phyloP scores from a whole-genome alignment of 176 grass and related monocot genomes.

The Aegilops sharonensis region DNA sequence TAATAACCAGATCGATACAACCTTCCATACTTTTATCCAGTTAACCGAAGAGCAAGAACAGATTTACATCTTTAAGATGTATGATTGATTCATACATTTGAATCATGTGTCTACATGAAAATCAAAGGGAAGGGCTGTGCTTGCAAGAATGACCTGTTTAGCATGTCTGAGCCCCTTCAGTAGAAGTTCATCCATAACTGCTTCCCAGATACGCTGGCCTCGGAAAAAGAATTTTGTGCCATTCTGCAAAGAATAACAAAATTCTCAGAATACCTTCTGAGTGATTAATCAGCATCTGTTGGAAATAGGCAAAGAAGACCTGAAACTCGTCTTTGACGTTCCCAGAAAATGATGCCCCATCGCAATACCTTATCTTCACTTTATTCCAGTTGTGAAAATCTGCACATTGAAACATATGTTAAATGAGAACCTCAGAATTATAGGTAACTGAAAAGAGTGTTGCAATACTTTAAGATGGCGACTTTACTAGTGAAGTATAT shows the following conservation, averaged over 20 bases:
- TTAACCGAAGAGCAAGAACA: neutral
- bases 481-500: neutral
- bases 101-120: neutral
- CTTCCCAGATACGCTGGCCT: constrained; percentile 74
- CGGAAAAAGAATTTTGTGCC: constrained; percentile 66
- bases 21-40: neutral
- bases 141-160: constrained; percentile 65
- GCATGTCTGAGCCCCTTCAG: constrained; percentile 63
- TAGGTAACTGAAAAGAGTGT: neutral
- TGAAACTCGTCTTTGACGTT: constrained; percentile 49
- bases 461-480: neutral
- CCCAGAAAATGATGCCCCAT: constrained; percentile 75
- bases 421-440: neutral
- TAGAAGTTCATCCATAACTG: constrained; percentile 71
- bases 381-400: constrained; percentile 87
- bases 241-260: constrained; percentile 35
- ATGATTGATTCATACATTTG: neutral
- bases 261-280: neutral
- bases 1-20: neutral
- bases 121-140: neutral
- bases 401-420: neutral
- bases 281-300: neutral
- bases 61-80: neutral
- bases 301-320: constrained; percentile 23
- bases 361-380: constrained; percentile 78